Evolutionary conservation across 2,329 filamentous ascomycete genomes (phyloP).

Genomic region (Ophiostoma quercus): DNA sequence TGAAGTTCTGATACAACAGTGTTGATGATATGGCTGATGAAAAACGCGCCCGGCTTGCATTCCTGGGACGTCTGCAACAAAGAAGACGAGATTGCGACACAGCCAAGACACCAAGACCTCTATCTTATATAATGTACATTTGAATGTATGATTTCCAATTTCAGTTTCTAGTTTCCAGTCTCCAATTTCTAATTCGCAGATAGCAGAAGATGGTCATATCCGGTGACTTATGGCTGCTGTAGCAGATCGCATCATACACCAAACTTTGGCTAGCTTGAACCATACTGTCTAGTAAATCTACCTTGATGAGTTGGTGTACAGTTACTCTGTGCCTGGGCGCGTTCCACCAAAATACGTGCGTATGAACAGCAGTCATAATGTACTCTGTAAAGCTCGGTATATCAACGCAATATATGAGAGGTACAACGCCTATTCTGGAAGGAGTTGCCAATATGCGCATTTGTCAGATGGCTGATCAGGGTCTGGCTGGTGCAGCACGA

Average conservation of each 20-base stretch:
- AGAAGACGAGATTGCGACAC: no score
- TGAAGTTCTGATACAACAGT: background rate
- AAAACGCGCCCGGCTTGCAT: no score
- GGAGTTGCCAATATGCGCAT: background rate
- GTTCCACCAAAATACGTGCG: background rate
- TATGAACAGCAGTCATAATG: background rate
- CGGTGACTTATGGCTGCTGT: background rate
- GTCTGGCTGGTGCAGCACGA: constrained; percentile 16
- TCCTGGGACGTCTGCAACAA: no score
- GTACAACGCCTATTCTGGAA: background rate
- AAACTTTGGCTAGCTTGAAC: background rate
- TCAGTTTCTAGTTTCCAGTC: no score
- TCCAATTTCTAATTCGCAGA: no score
- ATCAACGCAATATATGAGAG: background rate
- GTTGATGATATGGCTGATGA: background rate
- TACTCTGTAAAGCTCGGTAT: no score
- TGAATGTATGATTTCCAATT: no score
- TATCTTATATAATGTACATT: no score
- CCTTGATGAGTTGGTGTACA: background rate
- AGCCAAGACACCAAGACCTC: no score
- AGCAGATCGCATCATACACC: background rate
- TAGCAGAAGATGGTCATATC: background rate
- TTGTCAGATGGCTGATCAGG: constrained; percentile 18
- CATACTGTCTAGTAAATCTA: no score
- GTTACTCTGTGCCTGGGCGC: background rate